Base-by-base conservation (phyloP, 192 early-diverging fungal species). In the Fimicolochytrium jonesii region DNA sequence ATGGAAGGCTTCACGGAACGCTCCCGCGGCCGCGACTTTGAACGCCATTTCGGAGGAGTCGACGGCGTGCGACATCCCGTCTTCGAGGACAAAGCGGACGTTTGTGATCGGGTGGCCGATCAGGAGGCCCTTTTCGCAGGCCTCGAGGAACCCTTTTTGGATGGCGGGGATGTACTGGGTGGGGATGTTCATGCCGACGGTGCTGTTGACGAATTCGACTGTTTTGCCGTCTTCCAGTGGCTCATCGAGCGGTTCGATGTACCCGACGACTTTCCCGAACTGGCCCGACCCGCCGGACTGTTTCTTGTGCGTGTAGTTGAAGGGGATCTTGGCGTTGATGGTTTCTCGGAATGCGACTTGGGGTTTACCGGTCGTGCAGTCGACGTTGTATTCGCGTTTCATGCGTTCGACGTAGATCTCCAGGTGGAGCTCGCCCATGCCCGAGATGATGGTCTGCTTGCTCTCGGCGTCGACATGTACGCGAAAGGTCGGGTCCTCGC, bases 351-450 rank as follows among this genome's bases (percentile, higher is more conserved):
- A 98, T 20, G 96, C 94, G 33, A 98, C 96, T 70, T 88, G 93
- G 22, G 96, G 96, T 69, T 98, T 98, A 32, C 96, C 96, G 25
- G 92, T 94, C 20, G 86, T 78, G 66, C 94, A 96, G 57, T 98
- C 96, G 26, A 92, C 88, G 64, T 86, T 88, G 79, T 96, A 98
- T 75, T 98, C 96, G 70, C 96, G 87, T 53, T 89, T 88, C 94
- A 98, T 95, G 57, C 96, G 90, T 77, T 98, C 96, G 48, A 98
- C 92, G 77, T 96, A 98, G 66, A 98, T 89, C 56, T 98, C 95
- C 31, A 98, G 67, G 65, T 98, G 95, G 44, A 98, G 74, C 59
- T 95, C 93, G 6, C 95, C 95, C 95, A 96, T 96, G 0, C 95
- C 95, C 52, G 89, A 87, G 10, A 98, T 78, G 61, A 96, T 75